Conservation (phyloP, 2,329 filamentous ascomycete species). For the Penicillium sp. region DNA sequence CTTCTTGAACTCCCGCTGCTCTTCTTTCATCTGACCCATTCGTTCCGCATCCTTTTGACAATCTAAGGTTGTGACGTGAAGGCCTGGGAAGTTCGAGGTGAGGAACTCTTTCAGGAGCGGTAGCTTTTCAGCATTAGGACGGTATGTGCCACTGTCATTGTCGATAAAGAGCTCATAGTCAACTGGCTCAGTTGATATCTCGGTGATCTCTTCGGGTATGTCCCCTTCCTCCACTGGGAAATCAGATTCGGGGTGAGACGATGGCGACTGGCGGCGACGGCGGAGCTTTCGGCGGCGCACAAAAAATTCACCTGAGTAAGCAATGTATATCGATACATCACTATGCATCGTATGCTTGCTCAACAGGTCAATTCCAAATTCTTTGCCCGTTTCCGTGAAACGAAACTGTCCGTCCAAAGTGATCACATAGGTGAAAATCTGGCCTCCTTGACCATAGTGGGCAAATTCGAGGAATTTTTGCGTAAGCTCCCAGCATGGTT, state of each 20-base stretch:
- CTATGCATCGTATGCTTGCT: slow-evolving; percentile 98
- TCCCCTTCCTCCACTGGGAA: slow-evolving; percentile 33
- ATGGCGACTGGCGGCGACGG: slow-evolving; percentile 31
- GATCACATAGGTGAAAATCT: slow-evolving; percentile 88
- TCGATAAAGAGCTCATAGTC: slow-evolving; percentile 87
- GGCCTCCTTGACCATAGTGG: slow-evolving; percentile 79
- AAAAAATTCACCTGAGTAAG: slow-evolving; percentile 91
- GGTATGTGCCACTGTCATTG: slow-evolving; percentile 91
- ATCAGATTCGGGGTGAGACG: slow-evolving; percentile 33
- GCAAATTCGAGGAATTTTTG: slow-evolving; percentile 80
- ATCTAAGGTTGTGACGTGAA: slow-evolving; percentile 70
- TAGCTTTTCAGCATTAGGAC: slow-evolving; percentile 74
- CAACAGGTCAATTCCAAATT: slow-evolving; percentile 89
- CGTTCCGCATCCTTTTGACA: slow-evolving; percentile 69
- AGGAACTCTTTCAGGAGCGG: slow-evolving; percentile 70
- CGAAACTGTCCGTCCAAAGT: slow-evolving; percentile 82
- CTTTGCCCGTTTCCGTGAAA: slow-evolving; percentile 93
- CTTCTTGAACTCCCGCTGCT: slow-evolving; percentile 73
- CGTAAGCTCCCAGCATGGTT: slow-evolving; percentile 67
- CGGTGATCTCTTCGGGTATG: slow-evolving; percentile 38
- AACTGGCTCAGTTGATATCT: slow-evolving; percentile 52
- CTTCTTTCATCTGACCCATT: slow-evolving; percentile 70
- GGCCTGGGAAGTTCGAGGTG: slow-evolving; percentile 68
- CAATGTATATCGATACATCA: slow-evolving; percentile 85
- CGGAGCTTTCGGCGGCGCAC: slow-evolving; percentile 64